Evolutionary conservation across 78 protist species (phyloP).

Genomic region (Paratrimastix pyriformis): DNA sequence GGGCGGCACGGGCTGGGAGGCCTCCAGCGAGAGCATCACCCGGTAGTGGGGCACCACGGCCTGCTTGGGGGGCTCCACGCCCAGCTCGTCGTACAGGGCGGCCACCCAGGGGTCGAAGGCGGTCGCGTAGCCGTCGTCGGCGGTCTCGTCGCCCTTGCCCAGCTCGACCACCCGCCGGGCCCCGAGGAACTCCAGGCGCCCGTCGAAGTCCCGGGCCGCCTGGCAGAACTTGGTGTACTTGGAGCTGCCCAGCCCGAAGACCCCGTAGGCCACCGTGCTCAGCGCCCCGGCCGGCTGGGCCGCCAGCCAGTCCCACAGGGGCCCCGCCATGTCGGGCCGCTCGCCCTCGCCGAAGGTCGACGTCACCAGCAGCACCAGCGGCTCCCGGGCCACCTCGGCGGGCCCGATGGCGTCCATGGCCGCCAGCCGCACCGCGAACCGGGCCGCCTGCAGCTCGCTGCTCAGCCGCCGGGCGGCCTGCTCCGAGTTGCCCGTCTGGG

Average conservation of each 20-base stretch:
- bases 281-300: neutral
- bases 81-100: constrained; percentile 5
- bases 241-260: constrained; percentile 31
- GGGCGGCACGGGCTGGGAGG: neutral
- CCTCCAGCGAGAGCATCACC: neutral
- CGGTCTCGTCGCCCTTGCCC: constrained; percentile 19
- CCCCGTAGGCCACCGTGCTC: neutral
- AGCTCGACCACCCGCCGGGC: neutral
- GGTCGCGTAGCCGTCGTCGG: neutral
- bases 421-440: no score
- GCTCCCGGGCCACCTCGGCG: neutral
- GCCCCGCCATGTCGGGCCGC: constrained; percentile 13
- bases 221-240: constrained; percentile 22
- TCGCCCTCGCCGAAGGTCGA: constrained; percentile 34
- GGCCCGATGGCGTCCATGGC: no score
- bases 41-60: neutral
- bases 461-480: neutral
- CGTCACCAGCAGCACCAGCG: constrained; percentile 3
- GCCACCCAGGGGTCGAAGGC: constrained; percentile 15
- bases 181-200: neutral
- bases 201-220: constrained; percentile 12
- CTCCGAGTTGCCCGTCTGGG: constrained; percentile 27
- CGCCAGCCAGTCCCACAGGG: constrained; percentile 13
- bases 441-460: neutral
- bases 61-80: neutral